phyloP scores from a whole-genome alignment of 1,284 basidiomycete genomes.

The Peniophora sp. region DNA sequence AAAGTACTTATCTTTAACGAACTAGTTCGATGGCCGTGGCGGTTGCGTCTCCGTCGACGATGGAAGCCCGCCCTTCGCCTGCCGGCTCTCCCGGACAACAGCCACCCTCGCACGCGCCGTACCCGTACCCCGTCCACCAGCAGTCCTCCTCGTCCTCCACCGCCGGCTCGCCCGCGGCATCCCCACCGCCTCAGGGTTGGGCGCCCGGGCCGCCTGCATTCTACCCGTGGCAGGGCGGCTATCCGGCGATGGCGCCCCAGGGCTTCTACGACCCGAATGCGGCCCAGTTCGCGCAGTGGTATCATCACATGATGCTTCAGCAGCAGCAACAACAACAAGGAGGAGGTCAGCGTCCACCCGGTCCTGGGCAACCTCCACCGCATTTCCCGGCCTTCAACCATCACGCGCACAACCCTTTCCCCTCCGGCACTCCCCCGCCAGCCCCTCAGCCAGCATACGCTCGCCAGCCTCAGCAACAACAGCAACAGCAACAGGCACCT shows the following conservation, averaged over 20 bases:
- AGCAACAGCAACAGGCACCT: background rate
- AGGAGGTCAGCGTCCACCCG: constrained; percentile 25
- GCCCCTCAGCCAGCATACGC: constrained; percentile 23
- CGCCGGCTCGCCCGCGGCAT: too few species aligned
- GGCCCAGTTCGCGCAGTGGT: constrained; percentile 70
- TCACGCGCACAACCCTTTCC: constrained; percentile 57
- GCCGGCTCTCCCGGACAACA: too few species aligned
- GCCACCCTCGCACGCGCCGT: too few species aligned
- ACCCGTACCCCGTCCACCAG: too few species aligned
- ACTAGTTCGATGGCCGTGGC: too few species aligned
- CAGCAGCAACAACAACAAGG: constrained; percentile 27
- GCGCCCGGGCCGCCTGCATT: constrained; percentile 32
- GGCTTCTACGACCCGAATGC: constrained; percentile 72
- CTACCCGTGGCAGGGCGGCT: constrained; percentile 23
- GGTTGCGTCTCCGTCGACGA: too few species aligned
- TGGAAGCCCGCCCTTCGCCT: too few species aligned
- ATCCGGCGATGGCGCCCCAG: too few species aligned
- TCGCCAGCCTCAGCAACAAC: too few species aligned
- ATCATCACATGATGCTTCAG: constrained; percentile 77
- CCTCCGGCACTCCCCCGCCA: constrained; percentile 58
- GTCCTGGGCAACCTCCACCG: constrained; percentile 18
- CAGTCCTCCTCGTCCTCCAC: too few species aligned
- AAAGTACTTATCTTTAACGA: too few species aligned
- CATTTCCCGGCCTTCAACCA: constrained; percentile 49
- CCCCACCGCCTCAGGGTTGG: constrained; percentile 36